Evolutionary conservation across 768 basidiomycete genomes (phyloP), one percentile per base, ranked within the genome.

Genomic region (Lactifluus subvellereus): DNA sequence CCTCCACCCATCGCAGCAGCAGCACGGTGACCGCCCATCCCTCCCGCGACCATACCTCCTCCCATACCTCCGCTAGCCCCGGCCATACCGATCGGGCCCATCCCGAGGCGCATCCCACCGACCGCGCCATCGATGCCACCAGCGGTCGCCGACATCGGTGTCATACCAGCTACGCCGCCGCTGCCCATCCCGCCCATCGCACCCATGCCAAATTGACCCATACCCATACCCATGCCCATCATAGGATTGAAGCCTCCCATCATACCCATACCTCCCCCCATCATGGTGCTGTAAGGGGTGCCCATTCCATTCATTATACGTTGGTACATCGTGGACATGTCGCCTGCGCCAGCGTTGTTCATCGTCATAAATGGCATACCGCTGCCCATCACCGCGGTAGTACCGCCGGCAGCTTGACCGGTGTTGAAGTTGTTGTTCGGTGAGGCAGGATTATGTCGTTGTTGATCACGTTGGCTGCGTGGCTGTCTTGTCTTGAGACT

Each of bases 401-500:
- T n/a, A n/a, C n/a, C n/a, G n/a, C n/a, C 68, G 35, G 74, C 71
- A 57, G 69, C 71, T 55, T 61, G 71, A 57, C 65, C 70, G 49
- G 50, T 65, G 53, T 63, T 69, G 59, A 53, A 70, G 61, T 65
- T 54, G 68, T 54, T 59, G 67, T 52, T 61, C 38, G 58, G 48
- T 22, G 65, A 50, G 14, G 54, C 13, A 27, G 45, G n/a, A 18
- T 2, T 22, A 59, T 64, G 50, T 70, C 72, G 67, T 84, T 82
- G 69, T 83, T 79, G 80, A 72, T 91, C 85, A 40, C 89, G 83
- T 70, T 89, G 88, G 69, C 85, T 88, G 50, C 94, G 84, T 3
- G 95, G 94, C 73, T 97, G 94, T 1, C 96, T 96, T 53, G 94
- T n/a, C n/a, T n/a, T n/a, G n/a, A n/a, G n/a, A n/a, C n/a, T 82